These are phyloP conservation scores for Termitomyces titanicus DNA, from an alignment of 768 basidiomycete species.

Conservation along the genomic window DNA sequence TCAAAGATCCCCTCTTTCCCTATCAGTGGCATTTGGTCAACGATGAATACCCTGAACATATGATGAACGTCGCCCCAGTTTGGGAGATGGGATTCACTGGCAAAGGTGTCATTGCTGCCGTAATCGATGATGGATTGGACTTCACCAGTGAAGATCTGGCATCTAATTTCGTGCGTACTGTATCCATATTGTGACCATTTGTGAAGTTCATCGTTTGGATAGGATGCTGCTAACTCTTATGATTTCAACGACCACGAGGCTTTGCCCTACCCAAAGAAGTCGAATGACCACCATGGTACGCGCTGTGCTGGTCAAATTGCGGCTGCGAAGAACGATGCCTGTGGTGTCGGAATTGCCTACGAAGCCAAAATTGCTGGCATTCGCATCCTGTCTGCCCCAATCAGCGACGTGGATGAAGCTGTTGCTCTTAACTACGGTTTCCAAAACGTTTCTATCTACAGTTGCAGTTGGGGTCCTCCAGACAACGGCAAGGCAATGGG, in stretches of 20 bases:
- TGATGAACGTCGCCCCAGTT: conserved; percentile 88
- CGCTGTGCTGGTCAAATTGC: conserved; percentile 97
- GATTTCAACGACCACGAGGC: conserved; percentile 94
- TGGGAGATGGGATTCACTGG: conserved; percentile 94
- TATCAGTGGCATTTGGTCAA: conserved; percentile 97
- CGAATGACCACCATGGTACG: conserved; percentile 94
- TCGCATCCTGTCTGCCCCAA: conserved; percentile 90
- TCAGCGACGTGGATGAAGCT: conserved; percentile 94
- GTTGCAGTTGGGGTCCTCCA: conserved; percentile 97
- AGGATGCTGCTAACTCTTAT: conserved; percentile 88
- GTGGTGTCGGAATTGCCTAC: conserved; percentile 93
- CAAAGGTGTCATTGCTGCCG: conserved; percentile 76
- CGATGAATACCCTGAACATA: conserved; percentile 71
- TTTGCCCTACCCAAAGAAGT: conserved; percentile 80
- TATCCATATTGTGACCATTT: background rate
- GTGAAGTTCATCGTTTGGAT: background rate
- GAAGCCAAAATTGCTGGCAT: conserved; percentile 90
- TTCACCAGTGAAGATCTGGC: conserved; percentile 83
- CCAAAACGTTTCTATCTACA: conserved; percentile 87
- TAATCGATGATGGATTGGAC: conserved; percentile 96
- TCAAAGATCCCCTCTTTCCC: conserved; percentile 80
- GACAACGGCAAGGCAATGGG: conserved; percentile 96
- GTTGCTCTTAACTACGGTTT: conserved; percentile 91
- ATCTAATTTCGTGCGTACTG: conserved; percentile 82
- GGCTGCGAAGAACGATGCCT: conserved; percentile 86